These are phyloP conservation scores for Sparassis latifolia DNA, from an alignment of 1,284 basidiomycete species.

Conservation along the genomic window DNA sequence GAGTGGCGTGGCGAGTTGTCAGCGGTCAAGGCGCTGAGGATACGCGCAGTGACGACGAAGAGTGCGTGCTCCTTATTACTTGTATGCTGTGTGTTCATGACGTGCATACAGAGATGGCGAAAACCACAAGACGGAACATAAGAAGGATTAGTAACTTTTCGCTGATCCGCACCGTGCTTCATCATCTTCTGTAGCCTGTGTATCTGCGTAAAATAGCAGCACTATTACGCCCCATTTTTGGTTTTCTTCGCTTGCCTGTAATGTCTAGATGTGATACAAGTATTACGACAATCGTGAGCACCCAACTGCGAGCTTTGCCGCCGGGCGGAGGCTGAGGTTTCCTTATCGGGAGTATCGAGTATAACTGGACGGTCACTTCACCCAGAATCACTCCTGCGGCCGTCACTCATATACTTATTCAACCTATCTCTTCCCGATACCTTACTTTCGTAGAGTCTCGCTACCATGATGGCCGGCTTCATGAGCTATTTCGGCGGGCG, in stretches of 20 bases:
- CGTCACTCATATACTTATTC: too few relatives aligned
- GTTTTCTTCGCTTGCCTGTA: too few relatives aligned
- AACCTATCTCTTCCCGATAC: background rate
- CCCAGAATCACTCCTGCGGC: too few relatives aligned
- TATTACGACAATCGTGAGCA: too few relatives aligned
- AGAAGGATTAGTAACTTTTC: slow-evolving; percentile 15
- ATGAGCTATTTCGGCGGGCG: slow-evolving; percentile 81
- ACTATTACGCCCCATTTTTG: too few relatives aligned
- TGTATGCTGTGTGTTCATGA: background rate
- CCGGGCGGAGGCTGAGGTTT: too few relatives aligned
- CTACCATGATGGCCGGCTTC: slow-evolving; percentile 74
- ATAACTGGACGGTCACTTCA: too few relatives aligned
- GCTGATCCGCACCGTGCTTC: background rate
- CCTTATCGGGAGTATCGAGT: too few relatives aligned
- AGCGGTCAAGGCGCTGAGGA: slow-evolving; percentile 80
- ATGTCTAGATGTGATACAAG: too few relatives aligned
- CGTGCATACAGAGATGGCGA: background rate
- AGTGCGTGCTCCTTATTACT: slow-evolving; percentile 29
- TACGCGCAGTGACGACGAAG: slow-evolving; percentile 80
- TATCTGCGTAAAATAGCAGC: too few relatives aligned
- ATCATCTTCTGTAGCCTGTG: too few relatives aligned
- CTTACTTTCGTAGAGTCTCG: background rate
- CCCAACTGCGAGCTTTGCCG: too few relatives aligned
- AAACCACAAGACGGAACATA: slow-evolving; percentile 11
- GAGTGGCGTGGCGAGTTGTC: slow-evolving; percentile 77